Evolutionary conservation across 2,329 filamentous ascomycete species (phyloP).

Genomic region (Xylaria sp.): DNA sequence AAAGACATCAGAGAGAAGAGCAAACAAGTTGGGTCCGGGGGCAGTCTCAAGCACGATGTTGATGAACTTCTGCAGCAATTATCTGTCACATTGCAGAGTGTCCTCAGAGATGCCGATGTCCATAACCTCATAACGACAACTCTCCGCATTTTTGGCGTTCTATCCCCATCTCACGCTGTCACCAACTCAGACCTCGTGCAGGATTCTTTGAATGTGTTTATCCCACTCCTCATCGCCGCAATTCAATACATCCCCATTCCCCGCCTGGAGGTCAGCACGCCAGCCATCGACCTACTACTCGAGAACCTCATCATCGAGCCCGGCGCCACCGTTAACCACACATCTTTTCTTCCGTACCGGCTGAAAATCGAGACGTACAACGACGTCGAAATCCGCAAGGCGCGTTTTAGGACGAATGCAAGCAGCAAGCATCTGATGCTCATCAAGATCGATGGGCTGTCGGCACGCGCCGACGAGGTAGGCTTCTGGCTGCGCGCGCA

Average conservation of each 20-base stretch:
- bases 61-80: constrained; percentile 73
- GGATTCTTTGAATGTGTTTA: constrained; percentile 79
- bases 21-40: constrained; percentile 69
- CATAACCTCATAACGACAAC: constrained; percentile 70
- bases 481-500: constrained; percentile 89
- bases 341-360: constrained; percentile 87
- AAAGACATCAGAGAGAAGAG: constrained; percentile 57
- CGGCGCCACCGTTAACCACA: constrained; percentile 80
- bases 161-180: constrained; percentile 69
- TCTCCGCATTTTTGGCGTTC: constrained; percentile 68
- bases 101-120: constrained; percentile 74
- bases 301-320: constrained; percentile 93
- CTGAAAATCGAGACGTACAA: constrained; percentile 84
- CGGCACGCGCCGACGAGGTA: constrained; percentile 81
- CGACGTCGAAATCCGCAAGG: constrained; percentile 83
- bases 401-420: constrained; percentile 70
- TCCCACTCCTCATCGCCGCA: constrained; percentile 75
- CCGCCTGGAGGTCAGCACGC: constrained; percentile 83
- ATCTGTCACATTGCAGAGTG: constrained; percentile 69
- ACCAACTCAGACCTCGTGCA: constrained; percentile 74
- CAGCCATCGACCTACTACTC: constrained; percentile 81
- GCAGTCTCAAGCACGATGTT: constrained; percentile 73
- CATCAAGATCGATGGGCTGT: constrained; percentile 81
- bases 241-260: constrained; percentile 91
- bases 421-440: constrained; percentile 73